A percentile compares a stretch with the other conserved stretches of the same genome.
Conservation (phyloP, 1,139 yeast species). For the Scheffersomyces quercinus region DNA sequence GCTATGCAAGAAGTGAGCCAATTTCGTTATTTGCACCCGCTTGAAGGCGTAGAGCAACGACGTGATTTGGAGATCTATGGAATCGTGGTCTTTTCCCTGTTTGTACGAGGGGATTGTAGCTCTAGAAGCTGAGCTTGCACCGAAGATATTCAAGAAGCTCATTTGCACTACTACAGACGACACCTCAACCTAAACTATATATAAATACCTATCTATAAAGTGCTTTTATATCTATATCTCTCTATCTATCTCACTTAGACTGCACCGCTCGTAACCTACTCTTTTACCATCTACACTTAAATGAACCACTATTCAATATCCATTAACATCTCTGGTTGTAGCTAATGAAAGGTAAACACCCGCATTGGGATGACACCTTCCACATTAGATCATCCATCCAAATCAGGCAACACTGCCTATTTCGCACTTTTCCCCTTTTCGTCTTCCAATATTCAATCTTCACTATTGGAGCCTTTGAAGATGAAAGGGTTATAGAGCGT, state of each 20-base stretch:
- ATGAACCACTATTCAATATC: too few species aligned
- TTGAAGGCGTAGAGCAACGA: slow-evolving; percentile 57
- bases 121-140: not conserved
- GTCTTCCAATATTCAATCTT: not conserved
- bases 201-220: not conserved
- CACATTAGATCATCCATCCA: too few species aligned
- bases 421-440: too few species aligned
- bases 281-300: too few species aligned
- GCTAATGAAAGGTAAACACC: too few species aligned
- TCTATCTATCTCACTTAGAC: not conserved
- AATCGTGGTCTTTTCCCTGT: slow-evolving; percentile 52
- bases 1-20: slow-evolving; percentile 39
- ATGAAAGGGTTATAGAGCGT: too few species aligned
- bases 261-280: too few species aligned
- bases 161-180: slow-evolving; percentile 11
- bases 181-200: not conserved
- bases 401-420: too few species aligned
- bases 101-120: slow-evolving; percentile 44
- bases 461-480: not conserved
- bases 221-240: not conserved
- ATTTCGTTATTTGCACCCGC: slow-evolving; percentile 47
- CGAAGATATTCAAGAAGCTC: not conserved
- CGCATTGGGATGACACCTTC: too few species aligned
- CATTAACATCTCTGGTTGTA: too few species aligned
- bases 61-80: slow-evolving; percentile 59